phyloP scores from a whole-genome alignment of 176 grass and related monocot species.

The Rhipidocladum racemiflorum region DNA sequence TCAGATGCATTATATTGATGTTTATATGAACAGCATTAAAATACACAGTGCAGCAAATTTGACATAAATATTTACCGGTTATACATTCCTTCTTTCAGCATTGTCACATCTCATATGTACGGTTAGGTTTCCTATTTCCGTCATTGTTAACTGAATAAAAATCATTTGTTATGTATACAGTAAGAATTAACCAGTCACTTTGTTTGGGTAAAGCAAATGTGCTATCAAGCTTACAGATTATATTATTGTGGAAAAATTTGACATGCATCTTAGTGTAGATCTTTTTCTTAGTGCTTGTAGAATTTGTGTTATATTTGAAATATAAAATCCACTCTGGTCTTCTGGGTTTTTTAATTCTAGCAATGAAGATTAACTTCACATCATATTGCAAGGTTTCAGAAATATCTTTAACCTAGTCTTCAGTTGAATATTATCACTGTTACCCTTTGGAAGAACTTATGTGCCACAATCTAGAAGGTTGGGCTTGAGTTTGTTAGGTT shows the following conservation, averaged over 20 bases:
- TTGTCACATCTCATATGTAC: neutral
- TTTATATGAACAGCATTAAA: neutral
- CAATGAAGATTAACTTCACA: neutral
- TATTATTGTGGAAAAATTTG: neutral
- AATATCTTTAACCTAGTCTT: conserved; percentile 1
- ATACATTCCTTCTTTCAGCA: neutral
- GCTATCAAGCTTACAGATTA: neutral
- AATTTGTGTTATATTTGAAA: neutral
- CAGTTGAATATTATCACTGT: neutral
- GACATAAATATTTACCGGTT: neutral
- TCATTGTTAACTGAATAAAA: neutral
- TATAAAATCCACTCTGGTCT: neutral
- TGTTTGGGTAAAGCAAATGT: neutral
- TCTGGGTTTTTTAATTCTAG: neutral
- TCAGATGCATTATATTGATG: neutral
- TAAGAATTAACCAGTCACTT: neutral
- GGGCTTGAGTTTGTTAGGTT: neutral
- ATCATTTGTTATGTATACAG: neutral
- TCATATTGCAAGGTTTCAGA: neutral
- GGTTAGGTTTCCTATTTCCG: neutral
- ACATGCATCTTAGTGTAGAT: neutral
- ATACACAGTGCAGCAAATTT: neutral
- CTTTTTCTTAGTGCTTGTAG: neutral
- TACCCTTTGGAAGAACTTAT: conserved; percentile 8
- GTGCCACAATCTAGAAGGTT: neutral